Evolutionary conservation across 192 early-diverging fungal genomes (phyloP).

Genomic region (Backusella tarrabulga): DNA sequence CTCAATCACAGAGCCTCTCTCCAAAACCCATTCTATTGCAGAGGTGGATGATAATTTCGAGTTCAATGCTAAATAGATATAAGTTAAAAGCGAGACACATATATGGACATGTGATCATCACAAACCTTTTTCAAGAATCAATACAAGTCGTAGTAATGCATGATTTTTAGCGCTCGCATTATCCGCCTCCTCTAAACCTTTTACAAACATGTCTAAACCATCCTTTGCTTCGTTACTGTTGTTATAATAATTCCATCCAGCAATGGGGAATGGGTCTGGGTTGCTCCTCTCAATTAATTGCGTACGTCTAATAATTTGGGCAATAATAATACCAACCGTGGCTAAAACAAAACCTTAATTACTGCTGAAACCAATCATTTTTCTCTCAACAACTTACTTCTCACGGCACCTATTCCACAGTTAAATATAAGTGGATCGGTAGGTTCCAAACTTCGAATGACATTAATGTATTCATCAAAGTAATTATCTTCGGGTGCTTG

Average conservation of each 20-base stretch:
- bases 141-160: conserved; percentile 52
- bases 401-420: conserved; percentile 61
- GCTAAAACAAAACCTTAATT: conserved; percentile 21
- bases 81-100: not conserved
- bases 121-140: conserved; percentile 53
- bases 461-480: conserved; percentile 57
- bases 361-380: not conserved
- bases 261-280: conserved; percentile 41
- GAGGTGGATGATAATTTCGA: conserved; percentile 43
- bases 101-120: too few relatives aligned
- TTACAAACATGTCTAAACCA: conserved; percentile 9
- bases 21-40: conserved; percentile 60
- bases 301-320: conserved; percentile 51
- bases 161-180: conserved; percentile 36
- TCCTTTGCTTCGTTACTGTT: not conserved
- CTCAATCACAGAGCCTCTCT: conserved; percentile 48
- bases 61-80: conserved; percentile 28
- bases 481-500: conserved; percentile 60
- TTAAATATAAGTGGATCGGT: conserved; percentile 57
- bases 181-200: conserved; percentile 23
- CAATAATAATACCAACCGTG: conserved; percentile 61
- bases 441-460: conserved; percentile 33
- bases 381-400: conserved; percentile 39
- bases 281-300: conserved; percentile 39
- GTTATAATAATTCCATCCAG: conserved; percentile 12